phyloP scores from a whole-genome alignment of 2,329 filamentous ascomycete genomes.

The Penicillium thymicola region DNA sequence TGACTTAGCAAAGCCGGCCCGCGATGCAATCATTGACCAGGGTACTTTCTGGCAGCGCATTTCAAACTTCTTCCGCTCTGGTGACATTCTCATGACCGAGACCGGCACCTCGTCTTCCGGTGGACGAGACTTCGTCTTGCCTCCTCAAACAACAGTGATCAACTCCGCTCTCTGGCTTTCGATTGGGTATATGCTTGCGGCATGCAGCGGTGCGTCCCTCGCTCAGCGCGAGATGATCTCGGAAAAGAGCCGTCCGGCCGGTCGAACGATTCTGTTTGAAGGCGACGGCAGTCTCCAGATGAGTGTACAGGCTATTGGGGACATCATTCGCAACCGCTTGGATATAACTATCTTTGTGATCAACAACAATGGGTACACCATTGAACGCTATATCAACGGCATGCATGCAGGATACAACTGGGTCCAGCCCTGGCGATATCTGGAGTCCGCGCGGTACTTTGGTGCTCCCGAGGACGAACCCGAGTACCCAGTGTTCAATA shows the following conservation, averaged over 20 bases:
- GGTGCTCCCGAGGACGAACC: not conserved
- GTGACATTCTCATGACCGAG: not conserved
- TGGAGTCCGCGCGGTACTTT: not conserved
- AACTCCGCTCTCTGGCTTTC: not conserved
- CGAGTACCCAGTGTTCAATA: not conserved
- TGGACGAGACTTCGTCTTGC: not conserved
- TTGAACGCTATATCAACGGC: not conserved
- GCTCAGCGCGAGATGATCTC: not conserved
- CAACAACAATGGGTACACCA: not conserved
- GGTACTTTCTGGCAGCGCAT: not conserved
- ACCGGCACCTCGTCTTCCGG: not conserved
- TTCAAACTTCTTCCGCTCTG: not conserved
- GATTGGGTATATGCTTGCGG: not conserved
- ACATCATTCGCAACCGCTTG: not conserved
- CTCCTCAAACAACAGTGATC: not conserved
- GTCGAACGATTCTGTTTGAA: not conserved
- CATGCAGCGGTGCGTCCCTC: not conserved
- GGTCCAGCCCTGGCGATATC: not conserved
- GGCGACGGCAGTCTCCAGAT: not conserved
- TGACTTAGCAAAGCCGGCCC: not conserved
- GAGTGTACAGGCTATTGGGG: not conserved
- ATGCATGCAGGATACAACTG: not conserved
- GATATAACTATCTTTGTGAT: not conserved
- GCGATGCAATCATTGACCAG: not conserved
- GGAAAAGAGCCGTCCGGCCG: not conserved